These are phyloP conservation scores for Allium sativum DNA, from an alignment of 106 monocot genomes.

Conservation along the genomic window DNA sequence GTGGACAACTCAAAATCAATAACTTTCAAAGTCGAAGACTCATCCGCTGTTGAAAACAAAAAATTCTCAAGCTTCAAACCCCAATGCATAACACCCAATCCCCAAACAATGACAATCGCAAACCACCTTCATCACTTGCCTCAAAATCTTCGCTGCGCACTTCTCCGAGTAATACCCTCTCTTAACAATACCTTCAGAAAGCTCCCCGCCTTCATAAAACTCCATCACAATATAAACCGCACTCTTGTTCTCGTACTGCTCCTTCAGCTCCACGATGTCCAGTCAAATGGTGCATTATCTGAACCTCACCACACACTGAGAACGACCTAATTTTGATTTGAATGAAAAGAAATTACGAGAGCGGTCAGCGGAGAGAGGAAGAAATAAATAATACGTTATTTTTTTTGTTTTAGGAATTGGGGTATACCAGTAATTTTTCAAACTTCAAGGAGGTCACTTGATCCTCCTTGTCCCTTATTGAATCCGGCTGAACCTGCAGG, in stretches of 20 bases:
- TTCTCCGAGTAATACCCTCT: conserved; percentile 49
- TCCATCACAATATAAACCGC: conserved; percentile 52
- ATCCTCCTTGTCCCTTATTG: too few species aligned
- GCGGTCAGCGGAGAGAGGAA: too few species aligned
- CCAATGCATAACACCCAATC: conserved; percentile 57
- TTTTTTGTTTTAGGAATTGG: too few species aligned
- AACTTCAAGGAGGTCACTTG: too few species aligned
- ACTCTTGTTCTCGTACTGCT: conserved; percentile 16
- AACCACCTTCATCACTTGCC: conserved; percentile 40
- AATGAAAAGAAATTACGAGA: too few species aligned
- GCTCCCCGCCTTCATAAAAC: conserved; percentile 55
- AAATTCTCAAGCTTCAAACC: conserved; percentile 68
- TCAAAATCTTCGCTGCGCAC: conserved; percentile 30
- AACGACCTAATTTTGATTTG: too few species aligned
- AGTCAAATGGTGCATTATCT: conserved; percentile 35
- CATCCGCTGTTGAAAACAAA: conserved; percentile 29
- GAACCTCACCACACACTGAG: conserved; percentile 27
- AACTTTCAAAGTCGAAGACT: conserved; percentile 44
- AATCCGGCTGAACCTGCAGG: too few species aligned
- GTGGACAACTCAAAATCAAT: conserved; percentile 51
- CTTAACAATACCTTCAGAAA: conserved; percentile 42
- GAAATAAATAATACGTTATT: too few species aligned
- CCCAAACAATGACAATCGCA: conserved; percentile 39
- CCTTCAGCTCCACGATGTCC: conserved; percentile 25
- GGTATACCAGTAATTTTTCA: too few species aligned